Percentiles rank a stretch among this genome's conserved stretches.
Evolutionary conservation across 1,139 yeast species (phyloP).

Genomic region (Scheffersomyces quercinus): DNA sequence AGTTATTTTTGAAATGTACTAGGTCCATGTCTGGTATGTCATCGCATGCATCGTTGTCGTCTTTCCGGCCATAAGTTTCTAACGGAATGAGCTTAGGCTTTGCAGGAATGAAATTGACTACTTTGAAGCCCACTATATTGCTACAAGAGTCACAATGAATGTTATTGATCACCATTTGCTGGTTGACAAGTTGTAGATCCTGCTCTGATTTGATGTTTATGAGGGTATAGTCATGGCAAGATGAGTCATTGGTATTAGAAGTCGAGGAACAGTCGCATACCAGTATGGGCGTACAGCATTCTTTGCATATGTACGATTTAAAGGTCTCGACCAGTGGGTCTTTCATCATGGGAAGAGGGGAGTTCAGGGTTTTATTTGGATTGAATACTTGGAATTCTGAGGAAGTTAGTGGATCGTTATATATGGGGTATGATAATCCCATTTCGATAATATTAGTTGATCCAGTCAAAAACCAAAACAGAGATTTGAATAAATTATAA

Average conservation of each 20-base stretch:
- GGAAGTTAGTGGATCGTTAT: too few relatives aligned
- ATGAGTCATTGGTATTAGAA: background rate
- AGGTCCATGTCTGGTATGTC: slow-evolving; percentile 5
- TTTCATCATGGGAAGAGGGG: too few relatives aligned
- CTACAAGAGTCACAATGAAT: slow-evolving; percentile 15
- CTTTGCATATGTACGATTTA: slow-evolving; percentile 11
- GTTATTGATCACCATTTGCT: slow-evolving; percentile 9
- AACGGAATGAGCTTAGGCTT: slow-evolving; percentile 3
- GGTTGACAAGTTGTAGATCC: slow-evolving; percentile 7
- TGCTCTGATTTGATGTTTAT: slow-evolving; percentile 5
- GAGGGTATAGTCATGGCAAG: slow-evolving; percentile 4
- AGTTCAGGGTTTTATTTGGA: too few relatives aligned
- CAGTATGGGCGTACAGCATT: slow-evolving; percentile 12
- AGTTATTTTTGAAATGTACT: slow-evolving; percentile 9
- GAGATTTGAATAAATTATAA: too few relatives aligned
- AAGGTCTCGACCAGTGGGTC: too few relatives aligned
- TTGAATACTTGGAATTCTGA: too few relatives aligned
- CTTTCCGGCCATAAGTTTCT: background rate
- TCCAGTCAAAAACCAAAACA: too few relatives aligned
- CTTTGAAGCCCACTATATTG: slow-evolving; percentile 16
- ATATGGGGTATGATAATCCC: too few relatives aligned
- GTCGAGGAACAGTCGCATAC: slow-evolving; percentile 1
- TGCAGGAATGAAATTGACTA: slow-evolving; percentile 9
- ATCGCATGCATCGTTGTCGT: background rate
- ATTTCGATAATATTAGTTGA: too few relatives aligned